Evolutionary conservation across 805 yeast species (phyloP).

Genomic region (Komagataella kurtzmanii): DNA sequence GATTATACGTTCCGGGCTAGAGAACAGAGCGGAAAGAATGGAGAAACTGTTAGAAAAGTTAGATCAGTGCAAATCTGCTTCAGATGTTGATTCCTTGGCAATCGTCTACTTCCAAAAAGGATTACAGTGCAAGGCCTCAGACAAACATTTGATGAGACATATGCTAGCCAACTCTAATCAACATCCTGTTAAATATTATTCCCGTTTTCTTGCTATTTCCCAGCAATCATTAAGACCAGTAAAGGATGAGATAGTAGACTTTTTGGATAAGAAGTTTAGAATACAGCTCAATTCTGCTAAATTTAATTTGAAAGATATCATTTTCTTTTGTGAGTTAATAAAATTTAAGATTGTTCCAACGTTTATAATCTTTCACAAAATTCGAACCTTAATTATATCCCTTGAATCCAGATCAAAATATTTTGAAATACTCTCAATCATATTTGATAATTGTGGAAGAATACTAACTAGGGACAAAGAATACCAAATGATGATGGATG

Average conservation of each 20-base stretch:
- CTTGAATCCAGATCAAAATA: constrained; percentile 35
- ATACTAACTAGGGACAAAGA: constrained; percentile 45
- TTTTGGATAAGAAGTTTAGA: constrained; percentile 47
- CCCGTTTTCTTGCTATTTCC: constrained; percentile 59
- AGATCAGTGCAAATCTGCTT: constrained; percentile 25
- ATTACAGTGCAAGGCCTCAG: constrained; percentile 63
- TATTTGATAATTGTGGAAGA: constrained; percentile 65
- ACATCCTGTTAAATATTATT: constrained; percentile 33
- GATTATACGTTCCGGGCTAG: not conserved
- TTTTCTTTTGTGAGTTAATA: constrained; percentile 60
- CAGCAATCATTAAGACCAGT: constrained; percentile 33
- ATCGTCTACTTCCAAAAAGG: constrained; percentile 31
- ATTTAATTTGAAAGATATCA: constrained; percentile 41
- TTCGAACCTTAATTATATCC: constrained; percentile 43
- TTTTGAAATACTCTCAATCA: constrained; percentile 52
- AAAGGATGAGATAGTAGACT: constrained; percentile 34
- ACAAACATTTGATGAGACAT: constrained; percentile 41
- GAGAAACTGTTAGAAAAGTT: constrained; percentile 27
- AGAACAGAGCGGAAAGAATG: constrained; percentile 23
- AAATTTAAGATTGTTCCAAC: constrained; percentile 64
- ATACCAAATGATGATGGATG: constrained; percentile 42
- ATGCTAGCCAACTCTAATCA: constrained; percentile 35
- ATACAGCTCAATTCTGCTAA: constrained; percentile 40
- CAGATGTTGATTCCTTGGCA: constrained; percentile 36
- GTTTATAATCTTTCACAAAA: constrained; percentile 61